Evolutionary conservation across 2,329 filamentous ascomycete genomes (phyloP).

Genomic region (Cylindrodendrum hubeiense): DNA sequence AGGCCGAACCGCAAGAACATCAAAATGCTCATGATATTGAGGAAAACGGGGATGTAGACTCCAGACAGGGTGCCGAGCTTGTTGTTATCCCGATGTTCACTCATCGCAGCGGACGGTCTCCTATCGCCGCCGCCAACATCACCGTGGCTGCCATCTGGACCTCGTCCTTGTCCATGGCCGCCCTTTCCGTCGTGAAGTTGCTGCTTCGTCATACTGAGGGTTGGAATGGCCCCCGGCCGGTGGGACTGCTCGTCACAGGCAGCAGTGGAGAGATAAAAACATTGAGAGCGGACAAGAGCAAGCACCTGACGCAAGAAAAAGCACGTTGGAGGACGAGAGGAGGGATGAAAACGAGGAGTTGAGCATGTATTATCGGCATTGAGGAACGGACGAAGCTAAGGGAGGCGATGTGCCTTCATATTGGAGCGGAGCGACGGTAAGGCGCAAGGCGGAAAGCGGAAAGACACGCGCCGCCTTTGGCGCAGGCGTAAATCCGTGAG

Average conservation of each 20-base stretch:
- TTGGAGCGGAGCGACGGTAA: neutral
- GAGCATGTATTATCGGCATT: conserved; percentile 23
- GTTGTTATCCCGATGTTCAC: conserved; percentile 55
- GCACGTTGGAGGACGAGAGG: neutral
- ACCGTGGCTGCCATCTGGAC: conserved; percentile 20
- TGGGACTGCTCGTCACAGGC: conserved; percentile 32
- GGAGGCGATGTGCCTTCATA: conserved; percentile 31
- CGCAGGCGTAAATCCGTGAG: conserved; percentile 27
- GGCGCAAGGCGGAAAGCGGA: conserved; percentile 27
- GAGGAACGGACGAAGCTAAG: conserved; percentile 13
- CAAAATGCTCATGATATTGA: conserved; percentile 90
- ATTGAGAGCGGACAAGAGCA: conserved; percentile 14
- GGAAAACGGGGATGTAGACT: conserved; percentile 88
- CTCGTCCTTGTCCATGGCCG: conserved; percentile 21
- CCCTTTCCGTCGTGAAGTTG: conserved; percentile 32
- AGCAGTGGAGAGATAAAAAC: conserved; percentile 18
- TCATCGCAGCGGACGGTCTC: conserved; percentile 40
- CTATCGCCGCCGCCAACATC: conserved; percentile 26
- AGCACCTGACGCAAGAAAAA: neutral
- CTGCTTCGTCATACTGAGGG: conserved; percentile 37
- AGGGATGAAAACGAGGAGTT: neutral
- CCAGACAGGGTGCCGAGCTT: conserved; percentile 84
- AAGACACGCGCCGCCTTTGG: conserved; percentile 28
- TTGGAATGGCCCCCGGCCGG: conserved; percentile 11
- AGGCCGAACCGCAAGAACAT: conserved; percentile 94